Conservation (phyloP, 2,329 filamentous ascomycete genomes). For the Apiospora koreana region DNA sequence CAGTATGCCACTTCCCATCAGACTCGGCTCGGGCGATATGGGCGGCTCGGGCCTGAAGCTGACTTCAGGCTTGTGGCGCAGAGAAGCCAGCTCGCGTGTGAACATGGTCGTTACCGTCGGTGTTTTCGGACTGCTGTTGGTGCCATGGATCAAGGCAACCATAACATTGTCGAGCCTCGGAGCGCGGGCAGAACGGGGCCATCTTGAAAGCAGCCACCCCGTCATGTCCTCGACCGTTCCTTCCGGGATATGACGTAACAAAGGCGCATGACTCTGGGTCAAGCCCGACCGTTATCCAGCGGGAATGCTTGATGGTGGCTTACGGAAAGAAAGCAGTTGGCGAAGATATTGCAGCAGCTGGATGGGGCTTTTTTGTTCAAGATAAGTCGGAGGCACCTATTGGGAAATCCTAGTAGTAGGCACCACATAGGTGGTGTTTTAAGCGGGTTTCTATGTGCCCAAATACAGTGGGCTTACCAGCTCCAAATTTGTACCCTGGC, state of each 20-base stretch:
- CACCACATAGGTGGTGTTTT: not conserved
- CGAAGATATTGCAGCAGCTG: not conserved
- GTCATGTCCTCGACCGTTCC: conserved; percentile 14
- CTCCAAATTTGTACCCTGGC: not conserved
- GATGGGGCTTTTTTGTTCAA: not conserved
- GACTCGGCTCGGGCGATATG: not conserved
- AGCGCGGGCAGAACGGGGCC: not conserved
- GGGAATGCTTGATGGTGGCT: not conserved
- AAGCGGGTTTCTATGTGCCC: not conserved
- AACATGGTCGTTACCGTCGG: not conserved
- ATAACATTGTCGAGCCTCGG: not conserved
- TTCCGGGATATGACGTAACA: not conserved
- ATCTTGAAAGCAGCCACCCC: not conserved
- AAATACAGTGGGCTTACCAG: not conserved
- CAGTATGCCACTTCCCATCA: not conserved
- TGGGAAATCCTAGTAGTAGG: not conserved
- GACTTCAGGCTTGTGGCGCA: not conserved
- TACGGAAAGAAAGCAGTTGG: not conserved
- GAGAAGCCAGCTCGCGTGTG: not conserved
- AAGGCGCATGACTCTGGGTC: conserved; percentile 12
- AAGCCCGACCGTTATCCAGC: not conserved
- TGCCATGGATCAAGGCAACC: not conserved
- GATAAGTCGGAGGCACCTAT: not conserved
- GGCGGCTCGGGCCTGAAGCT: not conserved
- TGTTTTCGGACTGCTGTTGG: not conserved